These are phyloP conservation scores for Vaucheria bursata DNA, from an alignment of 352 stramenopile genomes.

Conservation along the genomic window DNA sequence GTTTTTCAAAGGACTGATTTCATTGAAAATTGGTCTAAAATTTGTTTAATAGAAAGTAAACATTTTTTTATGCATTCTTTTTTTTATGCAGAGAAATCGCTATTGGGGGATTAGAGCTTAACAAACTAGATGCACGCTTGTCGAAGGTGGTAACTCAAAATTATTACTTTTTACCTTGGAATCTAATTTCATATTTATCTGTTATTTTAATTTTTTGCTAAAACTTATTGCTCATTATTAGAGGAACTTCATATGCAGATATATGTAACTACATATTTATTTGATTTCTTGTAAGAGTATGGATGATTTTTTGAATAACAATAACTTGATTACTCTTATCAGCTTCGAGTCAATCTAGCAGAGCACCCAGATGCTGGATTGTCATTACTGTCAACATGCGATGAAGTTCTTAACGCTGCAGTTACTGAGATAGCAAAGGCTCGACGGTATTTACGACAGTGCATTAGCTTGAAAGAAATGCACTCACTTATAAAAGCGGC, in stretches of 20 bases:
- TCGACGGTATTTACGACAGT: neutral
- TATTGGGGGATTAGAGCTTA: neutral
- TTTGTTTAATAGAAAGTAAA: too few species aligned
- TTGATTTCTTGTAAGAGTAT: too few species aligned
- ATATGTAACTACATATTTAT: too few species aligned
- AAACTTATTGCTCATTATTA: too few species aligned
- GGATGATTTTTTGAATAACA: too few species aligned
- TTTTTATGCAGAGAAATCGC: constrained; percentile 3
- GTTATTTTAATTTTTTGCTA: neutral
- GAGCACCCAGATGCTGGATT: constrained; percentile 2
- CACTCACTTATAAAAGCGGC: neutral
- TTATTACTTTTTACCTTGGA: neutral
- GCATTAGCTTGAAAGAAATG: neutral
- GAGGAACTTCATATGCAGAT: too few species aligned
- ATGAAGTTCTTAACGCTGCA: neutral
- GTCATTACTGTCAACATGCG: neutral
- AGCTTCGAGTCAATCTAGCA: neutral
- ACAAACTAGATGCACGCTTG: neutral
- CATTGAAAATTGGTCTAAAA: too few species aligned
- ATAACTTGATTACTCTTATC: too few species aligned
- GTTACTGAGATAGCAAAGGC: neutral
- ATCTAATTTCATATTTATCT: neutral
- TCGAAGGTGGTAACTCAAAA: neutral
- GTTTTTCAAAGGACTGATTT: too few species aligned
- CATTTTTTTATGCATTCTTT: too few species aligned